Evolutionary conservation across 2,329 filamentous ascomycete species (phyloP), one percentile per base, ranked within the genome.

Genomic region (Botrytis cinerea): DNA sequence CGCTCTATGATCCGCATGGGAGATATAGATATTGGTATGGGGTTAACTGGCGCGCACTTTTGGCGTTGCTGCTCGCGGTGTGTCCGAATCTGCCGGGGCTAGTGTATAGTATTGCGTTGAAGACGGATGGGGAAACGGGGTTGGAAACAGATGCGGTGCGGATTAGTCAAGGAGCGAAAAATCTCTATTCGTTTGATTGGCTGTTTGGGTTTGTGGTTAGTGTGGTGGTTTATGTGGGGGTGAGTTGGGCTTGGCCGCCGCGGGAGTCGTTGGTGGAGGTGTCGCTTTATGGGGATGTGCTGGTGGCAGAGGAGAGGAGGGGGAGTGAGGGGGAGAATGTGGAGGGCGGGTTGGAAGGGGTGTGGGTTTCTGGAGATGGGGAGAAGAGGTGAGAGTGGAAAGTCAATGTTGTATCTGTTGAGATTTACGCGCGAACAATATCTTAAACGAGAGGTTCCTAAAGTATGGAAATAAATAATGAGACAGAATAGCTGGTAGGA

Each of bases 181-280:
- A 87, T 75, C 82, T 91, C 7, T 92, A 91, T 78, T 85, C 86
- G 40, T 90, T 92, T 78, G 89, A 90, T n/a, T 92, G 90, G 87
- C 79, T 92, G 28, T 84, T 90, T 67, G 90, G 90, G 0, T 91
- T 92, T 75, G 82, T 85, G 16, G 83, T 81, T 0, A 88, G 87
- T 12, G 85, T 87, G 32, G 68, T 88, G 4, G 83, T 91, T 0
- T 92, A 92, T 81, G 82, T 86, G 16, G 77, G 75, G 0, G 77
- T 91, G 32, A 87, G 84, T 66, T 82, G 81, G 73, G 77, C 82
- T 4, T 86, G 87, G 60, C 87, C 88, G 12, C 85, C 84, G 0
- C 80, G 74, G n/a, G 84, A 87, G 76, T 85, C 86, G 0, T 79
- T 88, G 66, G 80, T 91, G 7, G 74, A 73, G 4, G 77, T 81